Conservation (phyloP, 768 basidiomycete genomes). For the Candolleomyces aberdarensis region DNA sequence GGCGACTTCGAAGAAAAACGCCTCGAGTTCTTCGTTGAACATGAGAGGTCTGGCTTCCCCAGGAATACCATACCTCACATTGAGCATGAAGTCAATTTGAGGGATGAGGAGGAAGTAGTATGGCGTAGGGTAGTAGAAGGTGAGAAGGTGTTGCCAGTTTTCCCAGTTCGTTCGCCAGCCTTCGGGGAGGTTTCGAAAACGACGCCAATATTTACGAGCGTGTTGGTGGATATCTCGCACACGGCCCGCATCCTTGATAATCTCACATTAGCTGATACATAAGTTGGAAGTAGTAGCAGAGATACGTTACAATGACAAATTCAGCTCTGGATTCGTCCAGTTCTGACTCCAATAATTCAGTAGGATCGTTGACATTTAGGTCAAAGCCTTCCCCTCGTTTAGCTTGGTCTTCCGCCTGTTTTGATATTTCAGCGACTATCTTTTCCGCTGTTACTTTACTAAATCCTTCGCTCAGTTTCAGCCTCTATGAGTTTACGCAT, state of each 20-base stretch:
- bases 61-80: slow-evolving; percentile 15
- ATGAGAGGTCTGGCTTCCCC: slow-evolving; percentile 16
- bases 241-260: slow-evolving; percentile 2
- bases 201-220: slow-evolving; percentile 4
- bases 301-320: neutral
- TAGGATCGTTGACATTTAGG: neutral
- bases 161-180: slow-evolving; percentile 15
- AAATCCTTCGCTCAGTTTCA: neutral
- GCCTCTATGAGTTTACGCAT: neutral
- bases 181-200: slow-evolving; percentile 2
- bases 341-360: neutral
- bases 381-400: neutral
- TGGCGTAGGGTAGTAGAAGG: slow-evolving; percentile 16
- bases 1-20: slow-evolving; percentile 10
- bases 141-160: slow-evolving; percentile 13
- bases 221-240: neutral
- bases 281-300: neutral
- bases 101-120: slow-evolving; percentile 19
- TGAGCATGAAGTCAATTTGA: slow-evolving; percentile 19
- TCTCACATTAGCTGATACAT: neutral
- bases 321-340: neutral
- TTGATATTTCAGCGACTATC: neutral
- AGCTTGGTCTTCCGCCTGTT: neutral
- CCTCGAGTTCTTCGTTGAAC: slow-evolving; percentile 11
- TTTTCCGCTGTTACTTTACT: neutral